A percentile compares a stretch with the other conserved stretches of the same genome.
Evolutionary conservation across 2,329 filamentous ascomycete species (phyloP).

Genomic region (Colletotrichum gigasporum): DNA sequence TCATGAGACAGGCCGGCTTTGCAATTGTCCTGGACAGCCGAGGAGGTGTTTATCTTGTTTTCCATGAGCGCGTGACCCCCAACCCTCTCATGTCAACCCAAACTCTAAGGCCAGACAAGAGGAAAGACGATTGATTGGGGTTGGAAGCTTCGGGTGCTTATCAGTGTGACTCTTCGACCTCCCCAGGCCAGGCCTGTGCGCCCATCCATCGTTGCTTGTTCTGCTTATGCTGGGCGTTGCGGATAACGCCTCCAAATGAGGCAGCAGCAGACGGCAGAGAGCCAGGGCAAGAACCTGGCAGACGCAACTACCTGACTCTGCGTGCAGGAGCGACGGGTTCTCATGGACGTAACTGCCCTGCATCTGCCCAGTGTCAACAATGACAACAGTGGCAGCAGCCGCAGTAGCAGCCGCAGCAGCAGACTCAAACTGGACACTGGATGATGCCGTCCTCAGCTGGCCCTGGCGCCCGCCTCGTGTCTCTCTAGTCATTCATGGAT

Average conservation of each 20-base stretch:
- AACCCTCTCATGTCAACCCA: conserved; percentile 20
- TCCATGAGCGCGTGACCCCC: conserved; percentile 14
- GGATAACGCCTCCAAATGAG: conserved; percentile 15
- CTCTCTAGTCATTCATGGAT: not conserved
- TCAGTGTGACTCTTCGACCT: conserved; percentile 10
- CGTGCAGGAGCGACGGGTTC: too few relatives aligned
- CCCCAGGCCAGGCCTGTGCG: conserved; percentile 12
- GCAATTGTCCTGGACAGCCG: too few relatives aligned
- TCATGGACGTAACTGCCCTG: too few relatives aligned
- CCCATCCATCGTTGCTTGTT: conserved; percentile 13
- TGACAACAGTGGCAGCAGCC: too few relatives aligned
- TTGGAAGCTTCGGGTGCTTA: conserved; percentile 20
- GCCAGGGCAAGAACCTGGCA: not conserved
- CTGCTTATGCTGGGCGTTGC: not conserved
- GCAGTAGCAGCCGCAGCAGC: not conserved
- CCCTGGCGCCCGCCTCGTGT: not conserved
- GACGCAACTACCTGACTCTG: too few relatives aligned
- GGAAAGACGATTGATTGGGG: not conserved
- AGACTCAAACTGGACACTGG: not conserved
- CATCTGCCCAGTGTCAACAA: too few relatives aligned
- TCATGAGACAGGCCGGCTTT: too few relatives aligned
- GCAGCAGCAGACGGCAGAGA: conserved; percentile 6
- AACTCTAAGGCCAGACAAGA: conserved; percentile 18
- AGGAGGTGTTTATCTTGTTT: too few relatives aligned
- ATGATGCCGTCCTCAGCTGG: not conserved